Evolutionary conservation across 306 rosid genomes (phyloP).

Genomic region (Pterocarpus macrocarpus): DNA sequence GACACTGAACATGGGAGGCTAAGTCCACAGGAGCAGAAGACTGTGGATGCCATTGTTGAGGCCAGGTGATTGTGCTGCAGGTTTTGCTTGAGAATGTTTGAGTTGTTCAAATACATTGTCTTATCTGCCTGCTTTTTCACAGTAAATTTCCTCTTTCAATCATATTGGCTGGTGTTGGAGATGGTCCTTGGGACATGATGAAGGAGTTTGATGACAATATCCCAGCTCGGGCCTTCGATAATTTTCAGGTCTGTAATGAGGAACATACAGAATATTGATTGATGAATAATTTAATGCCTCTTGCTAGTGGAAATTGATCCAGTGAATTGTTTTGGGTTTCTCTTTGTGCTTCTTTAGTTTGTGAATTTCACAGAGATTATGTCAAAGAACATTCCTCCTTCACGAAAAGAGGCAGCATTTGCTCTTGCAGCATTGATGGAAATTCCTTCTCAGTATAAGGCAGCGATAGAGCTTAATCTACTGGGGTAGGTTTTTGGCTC

Average conservation of each 20-base stretch:
- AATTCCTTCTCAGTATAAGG: conserved; percentile 96
- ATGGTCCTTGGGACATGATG: conserved; percentile 99
- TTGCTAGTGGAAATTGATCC: conserved; percentile 31
- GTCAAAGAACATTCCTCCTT: conserved; percentile 75
- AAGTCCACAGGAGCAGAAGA: conserved; percentile 93
- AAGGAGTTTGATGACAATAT: conserved; percentile 93
- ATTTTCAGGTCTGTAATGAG: conserved; percentile 76
- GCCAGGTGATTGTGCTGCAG: conserved; percentile 73
- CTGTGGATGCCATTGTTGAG: conserved; percentile 90
- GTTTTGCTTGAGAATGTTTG: neutral
- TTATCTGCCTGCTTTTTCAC: conserved; percentile 46
- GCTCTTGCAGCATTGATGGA: conserved; percentile 98
- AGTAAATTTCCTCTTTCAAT: conserved; percentile 95
- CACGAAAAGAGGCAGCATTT: conserved; percentile 89
- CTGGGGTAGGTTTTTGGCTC: conserved; percentile 69
- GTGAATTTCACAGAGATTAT: conserved; percentile 87
- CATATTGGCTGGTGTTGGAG: conserved; percentile 95
- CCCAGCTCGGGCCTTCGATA: conserved; percentile 88
- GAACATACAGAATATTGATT: conserved; percentile 5
- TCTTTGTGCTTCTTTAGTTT: conserved; percentile 62
- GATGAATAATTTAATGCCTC: conserved; percentile 5
- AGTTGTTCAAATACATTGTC: conserved; percentile 38
- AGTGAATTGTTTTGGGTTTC: conserved; percentile 25
- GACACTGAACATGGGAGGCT: conserved; percentile 79
- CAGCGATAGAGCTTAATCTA: conserved; percentile 79